These are phyloP conservation scores for Penicillium canariense DNA, from an alignment of 495 filamentous ascomycete species.

Conservation along the genomic window DNA sequence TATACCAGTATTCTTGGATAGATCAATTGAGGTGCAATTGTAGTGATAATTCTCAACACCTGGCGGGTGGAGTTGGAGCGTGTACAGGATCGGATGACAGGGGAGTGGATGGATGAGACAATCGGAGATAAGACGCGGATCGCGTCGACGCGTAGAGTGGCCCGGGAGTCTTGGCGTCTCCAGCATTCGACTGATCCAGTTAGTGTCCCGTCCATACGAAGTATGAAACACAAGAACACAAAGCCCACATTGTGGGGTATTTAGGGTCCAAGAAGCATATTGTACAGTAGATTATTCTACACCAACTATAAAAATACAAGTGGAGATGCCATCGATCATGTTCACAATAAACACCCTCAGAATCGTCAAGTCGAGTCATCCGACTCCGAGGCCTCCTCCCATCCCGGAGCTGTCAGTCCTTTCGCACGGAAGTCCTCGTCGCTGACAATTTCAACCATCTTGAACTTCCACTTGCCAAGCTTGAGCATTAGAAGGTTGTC, in stretches of 20 bases:
- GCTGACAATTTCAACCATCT: constrained; percentile 66
- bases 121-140: constrained; percentile 22
- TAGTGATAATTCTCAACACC: background rate
- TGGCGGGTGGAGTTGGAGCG: background rate
- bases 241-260: too few relatives aligned
- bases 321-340: constrained; percentile 11
- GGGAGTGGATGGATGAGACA: background rate
- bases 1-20: background rate
- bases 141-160: constrained; percentile 48
- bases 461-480: constrained; percentile 77
- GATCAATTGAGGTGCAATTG: background rate
- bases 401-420: constrained; percentile 45
- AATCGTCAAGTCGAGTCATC: background rate
- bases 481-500: constrained; percentile 65
- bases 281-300: constrained; percentile 22
- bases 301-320: constrained; percentile 19
- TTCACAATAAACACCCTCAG: background rate
- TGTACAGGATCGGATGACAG: background rate
- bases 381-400: constrained; percentile 24
- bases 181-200: too few relatives aligned
- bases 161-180: background rate
- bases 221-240: too few relatives aligned
- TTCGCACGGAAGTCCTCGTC: constrained; percentile 62
- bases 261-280: constrained; percentile 7
- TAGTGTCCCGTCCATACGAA: too few relatives aligned